phyloP scores from a whole-genome alignment of 2,329 filamentous ascomycete genomes.

The Cytospora paraplurivora region DNA sequence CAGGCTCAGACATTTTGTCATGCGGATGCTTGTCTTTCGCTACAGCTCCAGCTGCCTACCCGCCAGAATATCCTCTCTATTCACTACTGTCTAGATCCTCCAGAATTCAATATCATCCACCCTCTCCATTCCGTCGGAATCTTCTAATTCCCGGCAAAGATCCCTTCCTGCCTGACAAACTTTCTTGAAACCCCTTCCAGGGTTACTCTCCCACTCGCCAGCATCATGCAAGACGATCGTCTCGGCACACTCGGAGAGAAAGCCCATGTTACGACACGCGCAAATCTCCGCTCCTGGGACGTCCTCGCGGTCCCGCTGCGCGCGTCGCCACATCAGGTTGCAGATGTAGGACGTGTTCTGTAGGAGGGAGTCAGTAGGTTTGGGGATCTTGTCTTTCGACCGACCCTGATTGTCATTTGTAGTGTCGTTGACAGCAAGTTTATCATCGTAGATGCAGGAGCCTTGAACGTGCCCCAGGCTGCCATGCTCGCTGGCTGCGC shows the following conservation, averaged over 20 bases:
- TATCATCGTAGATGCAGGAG: neutral
- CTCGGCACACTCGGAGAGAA: conserved; percentile 37
- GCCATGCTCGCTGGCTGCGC: conserved; percentile 17
- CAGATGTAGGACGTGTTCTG: conserved; percentile 38
- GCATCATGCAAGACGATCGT: conserved; percentile 33
- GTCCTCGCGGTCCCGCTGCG: conserved; percentile 36
- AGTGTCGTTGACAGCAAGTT: neutral
- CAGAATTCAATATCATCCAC: neutral
- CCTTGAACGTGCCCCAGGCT: neutral
- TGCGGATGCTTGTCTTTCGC: neutral
- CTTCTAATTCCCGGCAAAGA: conserved; percentile 21
- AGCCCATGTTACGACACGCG: conserved; percentile 36
- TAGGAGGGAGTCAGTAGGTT: conserved; percentile 34
- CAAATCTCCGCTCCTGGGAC: conserved; percentile 36
- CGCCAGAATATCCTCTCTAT: neutral
- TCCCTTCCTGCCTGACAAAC: conserved; percentile 20
- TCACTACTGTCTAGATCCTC: neutral
- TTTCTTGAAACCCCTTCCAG: conserved; percentile 19
- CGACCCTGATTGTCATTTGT: neutral
- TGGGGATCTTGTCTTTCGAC: conserved; percentile 25
- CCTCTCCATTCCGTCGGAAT: conserved; percentile 13
- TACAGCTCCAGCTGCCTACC: neutral
- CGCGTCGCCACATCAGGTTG: conserved; percentile 37
- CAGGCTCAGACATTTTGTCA: neutral
- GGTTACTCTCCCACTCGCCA: conserved; percentile 29